Base-by-base conservation (phyloP, 345 rosid genomes). In the Rhodomyrtus tomentosa region DNA sequence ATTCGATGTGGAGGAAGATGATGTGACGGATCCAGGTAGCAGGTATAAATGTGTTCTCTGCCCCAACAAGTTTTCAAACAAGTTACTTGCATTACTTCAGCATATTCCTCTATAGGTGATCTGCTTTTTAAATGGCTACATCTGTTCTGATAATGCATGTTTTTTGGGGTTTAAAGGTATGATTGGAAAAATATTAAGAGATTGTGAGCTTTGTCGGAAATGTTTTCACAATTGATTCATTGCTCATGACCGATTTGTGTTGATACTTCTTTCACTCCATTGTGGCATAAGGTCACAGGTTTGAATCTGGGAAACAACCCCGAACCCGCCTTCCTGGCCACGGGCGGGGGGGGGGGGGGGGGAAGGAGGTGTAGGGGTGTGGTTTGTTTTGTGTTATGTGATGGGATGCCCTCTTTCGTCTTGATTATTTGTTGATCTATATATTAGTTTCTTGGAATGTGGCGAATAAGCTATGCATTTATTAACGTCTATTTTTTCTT, bases 1-100 rank as follows among this genome's bases (percentile, higher is more conserved):
- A 21, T 97, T 97, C 87, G 98, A 93, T 90, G 94, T 93, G 58
- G 96, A 92, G 82, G 89, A 91, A 86, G 95, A 91, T 88, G 96
- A 95, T 81, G 84, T 88, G 54, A 85, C 90, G 14, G 94, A 93
- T 86, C 91, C 88, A n/a, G 89, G 93, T 83, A 90, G 91, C 94
- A 93, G 98, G 99, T 95, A 87, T 95, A 87, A 85, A 80, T 68
- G 45, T 68, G 81, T 80, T 84, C 53, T 25, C 82, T 55, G 76
- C 76, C 76, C 45, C 45, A 5, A 32, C 25, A 36, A 68, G 76
- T 68, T 59, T 59, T 59, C 40, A 59, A 59, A 59, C 40, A 7
- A 59, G 36, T 29, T 59, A 38, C 40, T 59, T 68, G 45, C 24
- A 68, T 32, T 68, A 36, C 45, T 68, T 68, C 13, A 9, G 45